Base-by-base conservation (phyloP, 2,329 filamentous ascomycete species). In the Apiospora pterosperma region DNA sequence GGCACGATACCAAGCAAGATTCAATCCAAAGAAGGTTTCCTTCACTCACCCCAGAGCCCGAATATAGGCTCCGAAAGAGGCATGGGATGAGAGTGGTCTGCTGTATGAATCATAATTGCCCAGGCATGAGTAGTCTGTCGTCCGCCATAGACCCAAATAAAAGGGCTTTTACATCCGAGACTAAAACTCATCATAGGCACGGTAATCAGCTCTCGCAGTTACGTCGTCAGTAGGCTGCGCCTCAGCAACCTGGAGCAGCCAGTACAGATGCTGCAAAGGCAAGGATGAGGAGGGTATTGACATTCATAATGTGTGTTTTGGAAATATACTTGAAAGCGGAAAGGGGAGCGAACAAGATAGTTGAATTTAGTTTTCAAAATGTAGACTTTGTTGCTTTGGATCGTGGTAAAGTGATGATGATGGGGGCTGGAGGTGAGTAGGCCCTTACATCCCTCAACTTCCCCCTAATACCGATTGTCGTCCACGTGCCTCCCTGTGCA, bases 31-130 rank as follows among this genome's bases (percentile, higher is more conserved):
- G 25, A 60, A 60, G 31, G 38, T 19, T 16, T 38, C 58, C 62
- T 63, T 63, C 21, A 63, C 38, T 52, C 62, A 63, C 36, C 59
- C 48, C 14, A 44, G 48, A 41, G 62, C 62, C n/a, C 62, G 62
- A 23, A 48, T 34, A 36, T 63, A 63, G 21, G 28, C 10, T n/a
- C 62, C 62, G 36, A 59, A 62, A 16, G 42, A 31, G 34, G 38
- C 34, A 34, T 62, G 58, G 4, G 16, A 11, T 31, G 19, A n/a
- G 12, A 31, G 34, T 36, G 60, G 60, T 25, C 19, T 44, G 16
- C 23, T 28, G 28, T 41, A 36, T 44, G 48, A 5, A 10, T 21
- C 36, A 12, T 44, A 44, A n/a, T 21, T 62, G 28, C 28, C 60
- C 28, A n/a, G 21, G 36, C 2, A 62, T 52, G 14, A n/a, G n/a